Base-by-base conservation (phyloP, 2,329 filamentous ascomycete genomes). In the Stemphylium lycopersici region DNA sequence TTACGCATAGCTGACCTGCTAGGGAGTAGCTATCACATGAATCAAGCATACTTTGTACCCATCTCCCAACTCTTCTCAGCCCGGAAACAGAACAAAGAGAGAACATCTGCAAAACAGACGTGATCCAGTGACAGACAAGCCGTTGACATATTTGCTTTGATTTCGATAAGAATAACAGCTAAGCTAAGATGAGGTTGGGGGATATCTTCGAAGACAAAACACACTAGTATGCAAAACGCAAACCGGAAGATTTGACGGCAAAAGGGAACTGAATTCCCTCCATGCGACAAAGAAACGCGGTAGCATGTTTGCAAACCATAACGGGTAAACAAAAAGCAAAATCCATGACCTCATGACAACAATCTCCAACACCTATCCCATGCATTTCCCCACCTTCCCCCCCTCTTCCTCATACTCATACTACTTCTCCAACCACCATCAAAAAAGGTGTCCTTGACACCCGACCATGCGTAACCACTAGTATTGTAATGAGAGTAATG, bases 181-280 rank as follows among this genome's bases (percentile, higher is more conserved):
- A 44, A 52, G 41, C 48, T 55, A 51, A 55, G 47, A 49, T 53
- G 36, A 33, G 22, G 22, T 16, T 33, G 26, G 31, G 52, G 52
- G 53, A 59, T 59, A 52, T 56, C 56, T 57, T 55, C 32, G 22
- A 49, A 47, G 42, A 54, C 24, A 42, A 48, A 41, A 43, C 38
- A 29, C 20, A 40, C 10, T 26, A 44, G 46, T 50, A 46, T 51
- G 48, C 48, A 53, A 48, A 29, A 33, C 38, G 33, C n/a, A 26
- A 15, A 26, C 37, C 20, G n/a, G 39, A 36, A 13, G 16, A 45
- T 33, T 22, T 8, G 6, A 34, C 22, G 36, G 15, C 47, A 38
- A 20, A 13, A 10, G 20, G 38, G 16, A 26, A 42, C 31, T 29
- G 13, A 16, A 36, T 15, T 15, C 26, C 26, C 26, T 29, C 33